phyloP scores from a whole-genome alignment of 768 basidiomycete genomes.

The Trametes cinnabarina region DNA sequence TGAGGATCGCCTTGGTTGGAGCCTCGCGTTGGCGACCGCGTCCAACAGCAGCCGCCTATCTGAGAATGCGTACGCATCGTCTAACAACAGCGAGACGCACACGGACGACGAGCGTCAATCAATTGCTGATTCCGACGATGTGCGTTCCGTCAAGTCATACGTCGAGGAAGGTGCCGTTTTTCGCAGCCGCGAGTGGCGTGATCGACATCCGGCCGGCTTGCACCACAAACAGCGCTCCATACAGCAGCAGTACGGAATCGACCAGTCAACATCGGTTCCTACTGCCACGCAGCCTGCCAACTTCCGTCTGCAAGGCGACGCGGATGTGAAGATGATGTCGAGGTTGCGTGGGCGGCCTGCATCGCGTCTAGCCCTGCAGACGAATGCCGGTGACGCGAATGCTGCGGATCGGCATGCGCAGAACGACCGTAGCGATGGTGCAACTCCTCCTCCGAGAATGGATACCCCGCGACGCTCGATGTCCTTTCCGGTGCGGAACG shows the following conservation, averaged over 20 bases:
- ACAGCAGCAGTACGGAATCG: constrained; percentile 19
- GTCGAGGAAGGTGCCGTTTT: constrained; percentile 43
- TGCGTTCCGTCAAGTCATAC: constrained; percentile 64
- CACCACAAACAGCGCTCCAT: constrained; percentile 10
- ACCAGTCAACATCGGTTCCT: constrained; percentile 15
- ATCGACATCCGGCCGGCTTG: constrained; percentile 9
- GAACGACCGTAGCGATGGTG: constrained; percentile 8
- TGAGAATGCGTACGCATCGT: constrained; percentile 41
- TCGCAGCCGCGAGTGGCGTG: constrained; percentile 16
- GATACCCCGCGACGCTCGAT: constrained; percentile 35
- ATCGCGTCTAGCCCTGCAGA: constrained; percentile 16
- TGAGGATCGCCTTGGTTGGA: constrained; percentile 62
- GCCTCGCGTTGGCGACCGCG: constrained; percentile 67
- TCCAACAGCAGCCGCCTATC: constrained; percentile 58
- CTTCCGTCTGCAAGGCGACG: constrained; percentile 14
- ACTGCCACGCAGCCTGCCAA: neutral
- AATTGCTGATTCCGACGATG: constrained; percentile 63
- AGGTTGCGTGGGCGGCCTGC: constrained; percentile 25
- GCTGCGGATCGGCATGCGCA: constrained; percentile 5
- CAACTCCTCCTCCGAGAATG: constrained; percentile 27
- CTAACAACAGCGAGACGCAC: constrained; percentile 61
- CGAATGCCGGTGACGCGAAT: neutral
- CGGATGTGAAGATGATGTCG: constrained; percentile 24
- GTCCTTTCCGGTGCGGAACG: constrained; percentile 32
- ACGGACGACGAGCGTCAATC: constrained; percentile 72